These are phyloP conservation scores for Leccinum ochraceum DNA, from an alignment of 768 basidiomycete genomes.

Conservation along the genomic window DNA sequence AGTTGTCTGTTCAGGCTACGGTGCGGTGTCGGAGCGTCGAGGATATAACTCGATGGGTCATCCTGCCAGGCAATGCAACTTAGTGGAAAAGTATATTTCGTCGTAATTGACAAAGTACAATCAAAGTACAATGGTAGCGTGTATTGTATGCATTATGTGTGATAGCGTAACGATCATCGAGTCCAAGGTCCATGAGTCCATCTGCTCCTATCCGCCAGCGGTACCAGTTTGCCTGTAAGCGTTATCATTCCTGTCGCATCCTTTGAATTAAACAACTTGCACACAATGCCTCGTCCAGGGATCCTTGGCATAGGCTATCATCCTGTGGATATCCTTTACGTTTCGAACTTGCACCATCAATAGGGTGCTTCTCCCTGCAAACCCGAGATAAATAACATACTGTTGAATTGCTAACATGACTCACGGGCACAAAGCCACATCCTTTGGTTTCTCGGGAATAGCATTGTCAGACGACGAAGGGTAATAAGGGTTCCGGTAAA, in stretches of 20 bases:
- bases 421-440: constrained; percentile 1
- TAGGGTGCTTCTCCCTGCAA: background rate
- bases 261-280: background rate
- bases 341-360: background rate
- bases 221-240: no score
- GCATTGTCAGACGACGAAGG: background rate
- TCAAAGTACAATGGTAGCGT: no score
- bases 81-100: no score
- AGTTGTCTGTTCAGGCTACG: no score
- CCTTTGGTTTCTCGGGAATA: background rate
- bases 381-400: background rate
- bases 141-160: no score
- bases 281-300: background rate
- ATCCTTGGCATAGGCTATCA: background rate
- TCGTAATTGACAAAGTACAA: no score
- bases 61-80: no score
- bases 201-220: background rate
- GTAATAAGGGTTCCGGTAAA: constrained; percentile 10
- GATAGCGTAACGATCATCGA: background rate
- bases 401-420: background rate
- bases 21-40: no score
- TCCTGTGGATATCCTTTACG: background rate
- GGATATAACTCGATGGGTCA: no score
- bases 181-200: background rate
- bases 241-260: background rate